Conservation (phyloP, 2,329 filamentous ascomycete genomes). For the Botrytis byssoidea region DNA sequence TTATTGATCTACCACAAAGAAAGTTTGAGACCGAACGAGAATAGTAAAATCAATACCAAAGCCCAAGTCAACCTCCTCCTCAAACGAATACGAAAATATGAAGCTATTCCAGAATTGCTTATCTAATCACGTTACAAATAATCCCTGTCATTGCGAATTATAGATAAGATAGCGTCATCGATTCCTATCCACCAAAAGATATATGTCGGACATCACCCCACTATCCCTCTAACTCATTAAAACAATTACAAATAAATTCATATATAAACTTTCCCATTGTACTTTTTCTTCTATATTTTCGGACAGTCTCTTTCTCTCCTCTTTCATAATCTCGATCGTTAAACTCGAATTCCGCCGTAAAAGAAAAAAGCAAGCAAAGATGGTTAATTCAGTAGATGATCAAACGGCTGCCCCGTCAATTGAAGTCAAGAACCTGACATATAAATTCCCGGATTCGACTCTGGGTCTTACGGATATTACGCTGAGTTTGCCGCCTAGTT, state of each 20-base stretch:
- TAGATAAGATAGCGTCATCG: constrained; percentile 3
- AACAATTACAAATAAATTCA: background rate
- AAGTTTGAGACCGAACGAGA: background rate
- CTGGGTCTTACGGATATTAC: constrained; percentile 73
- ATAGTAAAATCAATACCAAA: background rate
- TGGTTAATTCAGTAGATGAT: constrained; percentile 21
- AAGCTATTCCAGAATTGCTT: background rate
- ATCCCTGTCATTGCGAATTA: background rate
- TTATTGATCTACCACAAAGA: background rate
- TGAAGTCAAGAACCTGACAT: constrained; percentile 72
- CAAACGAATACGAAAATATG: background rate
- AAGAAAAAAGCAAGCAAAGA: background rate
- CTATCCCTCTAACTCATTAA: background rate
- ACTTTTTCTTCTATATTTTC: background rate
- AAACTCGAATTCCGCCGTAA: background rate
- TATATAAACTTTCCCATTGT: background rate
- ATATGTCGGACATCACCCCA: constrained; percentile 1
- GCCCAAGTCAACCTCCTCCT: background rate
- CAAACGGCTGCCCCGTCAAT: constrained; percentile 48
- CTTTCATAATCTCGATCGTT: background rate
- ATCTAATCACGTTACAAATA: background rate
- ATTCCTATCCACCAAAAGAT: background rate
- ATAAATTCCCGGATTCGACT: constrained; percentile 83
- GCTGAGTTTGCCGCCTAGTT: constrained; percentile 50
- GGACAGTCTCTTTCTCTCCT: background rate